phyloP scores from a whole-genome alignment of 495 filamentous ascomycete species.

The Hypoxylon lienhwacheense region DNA sequence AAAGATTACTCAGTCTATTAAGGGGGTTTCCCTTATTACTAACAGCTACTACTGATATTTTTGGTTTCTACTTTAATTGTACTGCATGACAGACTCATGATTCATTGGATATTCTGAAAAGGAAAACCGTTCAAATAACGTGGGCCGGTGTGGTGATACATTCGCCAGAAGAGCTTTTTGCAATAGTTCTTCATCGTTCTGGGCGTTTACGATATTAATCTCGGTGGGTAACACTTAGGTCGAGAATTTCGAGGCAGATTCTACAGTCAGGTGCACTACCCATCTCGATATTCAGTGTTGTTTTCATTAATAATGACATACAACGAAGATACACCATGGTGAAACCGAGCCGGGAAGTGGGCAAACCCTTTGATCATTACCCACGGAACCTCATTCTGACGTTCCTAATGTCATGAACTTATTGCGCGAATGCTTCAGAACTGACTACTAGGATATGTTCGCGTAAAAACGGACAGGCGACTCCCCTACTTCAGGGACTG shows the following conservation, averaged over 20 bases:
- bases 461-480: slow-evolving; percentile 46
- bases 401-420: slow-evolving; percentile 59
- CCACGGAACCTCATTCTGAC: no score
- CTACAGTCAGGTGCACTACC: slow-evolving; percentile 60
- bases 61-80: slow-evolving; percentile 33
- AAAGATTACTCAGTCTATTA: slow-evolving; percentile 40
- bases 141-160: slow-evolving; percentile 45
- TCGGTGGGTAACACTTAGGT: slow-evolving; percentile 45
- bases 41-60: slow-evolving; percentile 10
- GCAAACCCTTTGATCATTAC: slow-evolving; percentile 61
- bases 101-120: slow-evolving; percentile 53
- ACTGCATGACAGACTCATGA: slow-evolving; percentile 43
- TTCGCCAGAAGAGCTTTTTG: slow-evolving; percentile 30
- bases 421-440: slow-evolving; percentile 64
- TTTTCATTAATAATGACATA: slow-evolving; percentile 58
- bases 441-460: slow-evolving; percentile 60
- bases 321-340: slow-evolving; percentile 60
- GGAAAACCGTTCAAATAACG: slow-evolving; percentile 50
- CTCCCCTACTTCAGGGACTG: slow-evolving; percentile 40
- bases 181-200: slow-evolving; percentile 49
- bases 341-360: slow-evolving; percentile 61
- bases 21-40: slow-evolving; percentile 24
- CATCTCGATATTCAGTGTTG: slow-evolving; percentile 57
- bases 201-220: slow-evolving; percentile 40
- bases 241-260: slow-evolving; percentile 56